phyloP scores from a whole-genome alignment of 1,139 yeast species.

The Geotrichum reessii region DNA sequence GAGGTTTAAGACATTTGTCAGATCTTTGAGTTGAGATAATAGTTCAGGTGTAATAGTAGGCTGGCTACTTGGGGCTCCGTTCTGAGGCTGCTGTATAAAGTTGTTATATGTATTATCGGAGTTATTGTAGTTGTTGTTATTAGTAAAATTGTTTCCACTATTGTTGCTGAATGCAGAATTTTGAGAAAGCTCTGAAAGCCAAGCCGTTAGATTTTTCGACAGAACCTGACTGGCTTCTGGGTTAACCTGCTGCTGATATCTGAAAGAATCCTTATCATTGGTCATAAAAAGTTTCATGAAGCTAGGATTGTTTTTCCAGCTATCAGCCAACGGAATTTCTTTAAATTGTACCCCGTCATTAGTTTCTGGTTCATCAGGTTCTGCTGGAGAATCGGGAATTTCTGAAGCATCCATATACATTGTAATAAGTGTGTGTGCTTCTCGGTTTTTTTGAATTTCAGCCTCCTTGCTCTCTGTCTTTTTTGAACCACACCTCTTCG shows the following conservation, averaged over 20 bases:
- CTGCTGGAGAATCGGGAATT: slow-evolving; percentile 32
- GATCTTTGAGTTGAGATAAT: not conserved
- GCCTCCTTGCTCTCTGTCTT: slow-evolving; percentile 30
- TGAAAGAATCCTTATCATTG: not conserved
- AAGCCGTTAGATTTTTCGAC: not conserved
- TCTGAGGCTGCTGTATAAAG: not conserved
- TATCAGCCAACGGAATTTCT: slow-evolving; percentile 20
- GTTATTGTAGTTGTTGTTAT: not conserved
- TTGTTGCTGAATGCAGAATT: not conserved
- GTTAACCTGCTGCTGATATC: not conserved
- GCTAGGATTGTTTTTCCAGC: slow-evolving; percentile 16
- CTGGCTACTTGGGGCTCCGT: not conserved
- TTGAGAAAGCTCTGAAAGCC: not conserved
- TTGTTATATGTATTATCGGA: not conserved
- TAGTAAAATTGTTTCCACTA: not conserved
- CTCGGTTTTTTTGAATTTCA: slow-evolving; percentile 28
- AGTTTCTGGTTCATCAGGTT: slow-evolving; percentile 23
- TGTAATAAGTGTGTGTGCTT: slow-evolving; percentile 28
- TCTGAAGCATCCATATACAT: slow-evolving; percentile 27
- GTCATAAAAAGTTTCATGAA: slow-evolving; percentile 7
- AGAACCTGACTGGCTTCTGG: not conserved
- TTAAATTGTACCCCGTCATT: slow-evolving; percentile 15
- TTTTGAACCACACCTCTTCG: slow-evolving; percentile 32
- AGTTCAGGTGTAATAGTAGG: not conserved
- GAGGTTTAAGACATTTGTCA: not conserved